phyloP scores from a whole-genome alignment of 176 grass and related monocot genomes.

The Hyparrhenia diplandra region DNA sequence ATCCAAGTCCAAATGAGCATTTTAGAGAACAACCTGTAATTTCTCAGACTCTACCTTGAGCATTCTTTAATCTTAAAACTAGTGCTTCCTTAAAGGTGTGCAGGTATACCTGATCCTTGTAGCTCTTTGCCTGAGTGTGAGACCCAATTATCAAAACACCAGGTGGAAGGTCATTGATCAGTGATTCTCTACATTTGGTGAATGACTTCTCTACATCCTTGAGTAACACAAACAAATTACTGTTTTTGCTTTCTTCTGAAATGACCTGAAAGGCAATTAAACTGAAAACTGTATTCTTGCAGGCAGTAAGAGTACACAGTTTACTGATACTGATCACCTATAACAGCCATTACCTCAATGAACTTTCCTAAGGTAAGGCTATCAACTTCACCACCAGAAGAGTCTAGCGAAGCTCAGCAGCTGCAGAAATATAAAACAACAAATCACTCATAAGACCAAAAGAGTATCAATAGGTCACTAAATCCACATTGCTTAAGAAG shows the following conservation, averaged over 20 bases:
- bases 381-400: constrained; percentile 25
- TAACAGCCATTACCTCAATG: constrained; percentile 51
- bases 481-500: background rate
- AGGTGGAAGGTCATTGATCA: constrained; percentile 44
- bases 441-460: background rate
- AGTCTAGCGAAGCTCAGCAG: constrained; percentile 39
- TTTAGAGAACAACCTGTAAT: background rate
- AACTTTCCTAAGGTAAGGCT: constrained; percentile 46
- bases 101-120: constrained; percentile 61
- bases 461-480: background rate
- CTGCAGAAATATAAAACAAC: constrained; percentile 6
- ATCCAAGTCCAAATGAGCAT: background rate
- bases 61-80: background rate
- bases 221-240: constrained; percentile 66
- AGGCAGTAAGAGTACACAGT: background rate
- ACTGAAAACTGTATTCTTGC: background rate
- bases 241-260: constrained; percentile 58
- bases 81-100: background rate
- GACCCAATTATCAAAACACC: constrained; percentile 76
- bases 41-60: background rate
- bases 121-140: constrained; percentile 41
- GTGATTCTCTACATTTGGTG: constrained; percentile 31
- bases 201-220: constrained; percentile 63
- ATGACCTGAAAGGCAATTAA: constrained; percentile 49
- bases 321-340: background rate